Base-by-base conservation (phyloP, 805 yeast species). In the Tetrapisispora namnaoensis region DNA sequence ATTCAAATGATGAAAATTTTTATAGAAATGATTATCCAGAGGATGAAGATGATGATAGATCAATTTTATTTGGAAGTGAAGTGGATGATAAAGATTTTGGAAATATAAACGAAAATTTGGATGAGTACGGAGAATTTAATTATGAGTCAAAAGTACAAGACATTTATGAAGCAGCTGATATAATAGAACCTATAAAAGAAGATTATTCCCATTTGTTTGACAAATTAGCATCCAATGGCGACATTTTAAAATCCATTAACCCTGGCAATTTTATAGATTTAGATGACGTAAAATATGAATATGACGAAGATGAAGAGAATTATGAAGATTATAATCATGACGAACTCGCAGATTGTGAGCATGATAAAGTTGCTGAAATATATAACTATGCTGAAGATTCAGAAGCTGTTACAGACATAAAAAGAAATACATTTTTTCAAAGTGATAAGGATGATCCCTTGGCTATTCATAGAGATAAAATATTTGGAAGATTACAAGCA, bases 11-110 rank as follows among this genome's bases (percentile, higher is more conserved):
- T 20, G 99, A 91, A 68, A 88, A 86, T 48, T 90, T 82, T 60
- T 91, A 91, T 62, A 79, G 80, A 57, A 91, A 93, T 65, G 98
- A 91, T 60, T 91, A 91, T 60, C 98, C 98, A 0, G 95, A 88
- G 42, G 96, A 90, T 60, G 96, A 88, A 53, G 91, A 86, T 57
- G 88, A 80, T 10, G 80, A 69, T 45, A 54, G 70, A 48, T 63
- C 72, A 1, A 55, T 70, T 21, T 53, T 68, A 4, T 62, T 66
- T 41, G 70, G 70, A 11, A 67, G 65, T 22, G 70, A 64, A 17
- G 72, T 60, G 4, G 70, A 57, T 47, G 68, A 66, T 16, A 66
- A 63, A 37, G 72, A 67, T 2, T 61, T 60, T 6, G 70, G 64
- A n/a, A 70, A 67, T 28, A 66, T 58, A 20, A 63, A 47, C 27